A percentile compares a stretch with the other conserved stretches of the same genome.
phyloP scores from a whole-genome alignment of 345 rosid species.

The Populus nigra region DNA sequence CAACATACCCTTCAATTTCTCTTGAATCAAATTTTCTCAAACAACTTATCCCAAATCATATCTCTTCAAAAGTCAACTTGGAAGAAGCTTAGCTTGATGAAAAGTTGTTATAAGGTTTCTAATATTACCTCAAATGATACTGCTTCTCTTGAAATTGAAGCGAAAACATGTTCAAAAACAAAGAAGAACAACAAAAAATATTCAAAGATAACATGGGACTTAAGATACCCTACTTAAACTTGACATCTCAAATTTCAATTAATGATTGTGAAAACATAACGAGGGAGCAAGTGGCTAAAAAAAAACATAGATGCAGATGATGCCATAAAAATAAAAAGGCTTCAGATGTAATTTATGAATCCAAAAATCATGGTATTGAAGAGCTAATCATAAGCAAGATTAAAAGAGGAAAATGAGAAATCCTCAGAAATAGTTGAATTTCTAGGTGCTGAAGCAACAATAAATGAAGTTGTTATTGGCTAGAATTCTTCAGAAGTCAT shows the following conservation, averaged over 20 bases:
- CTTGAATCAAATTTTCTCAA: too few species aligned
- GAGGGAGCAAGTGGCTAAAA: background rate
- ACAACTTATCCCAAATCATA: too few species aligned
- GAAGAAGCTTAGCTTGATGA: conserved; percentile 23
- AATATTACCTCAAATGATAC: conserved; percentile 11
- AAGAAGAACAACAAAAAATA: background rate
- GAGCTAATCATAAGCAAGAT: conserved; percentile 2
- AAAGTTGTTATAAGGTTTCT: conserved; percentile 4
- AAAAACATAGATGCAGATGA: conserved; percentile 3
- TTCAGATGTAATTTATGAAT: conserved; percentile 6
- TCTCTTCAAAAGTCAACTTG: conserved; percentile 3
- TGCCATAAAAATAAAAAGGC: conserved; percentile 6
- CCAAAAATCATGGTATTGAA: background rate
- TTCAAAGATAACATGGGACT: background rate
- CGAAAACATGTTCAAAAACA: conserved; percentile 15
- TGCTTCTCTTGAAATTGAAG: conserved; percentile 18
- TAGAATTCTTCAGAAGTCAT: too few species aligned
- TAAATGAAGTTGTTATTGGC: conserved; percentile 7
- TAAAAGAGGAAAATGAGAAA: conserved; percentile 21
- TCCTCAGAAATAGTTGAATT: conserved; percentile 11
- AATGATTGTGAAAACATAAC: conserved; percentile 9
- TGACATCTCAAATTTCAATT: conserved; percentile 14
- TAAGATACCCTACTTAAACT: conserved; percentile 19
- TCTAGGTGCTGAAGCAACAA: conserved; percentile 17
- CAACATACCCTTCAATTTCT: too few species aligned